A percentile compares a stretch with the other conserved stretches of the same genome.
These are phyloP conservation scores for Pezicula carpinea DNA, from an alignment of 2,329 filamentous ascomycete genomes.

Conservation along the genomic window DNA sequence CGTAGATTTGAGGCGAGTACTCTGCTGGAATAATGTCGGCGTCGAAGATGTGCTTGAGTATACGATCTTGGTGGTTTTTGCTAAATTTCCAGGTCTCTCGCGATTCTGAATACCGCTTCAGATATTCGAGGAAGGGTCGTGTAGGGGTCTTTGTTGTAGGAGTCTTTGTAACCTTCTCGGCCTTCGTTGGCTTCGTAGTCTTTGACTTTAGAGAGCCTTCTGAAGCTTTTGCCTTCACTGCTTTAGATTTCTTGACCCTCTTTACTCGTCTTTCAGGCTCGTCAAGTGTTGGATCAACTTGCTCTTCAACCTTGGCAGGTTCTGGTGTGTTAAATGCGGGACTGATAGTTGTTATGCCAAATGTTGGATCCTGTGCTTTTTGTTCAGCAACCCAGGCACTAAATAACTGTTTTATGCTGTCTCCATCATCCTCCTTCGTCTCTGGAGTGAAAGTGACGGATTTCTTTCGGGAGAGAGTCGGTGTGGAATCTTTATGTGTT, in stretches of 20 bases:
- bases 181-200: constrained; percentile 11
- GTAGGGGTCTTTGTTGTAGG: constrained; percentile 11
- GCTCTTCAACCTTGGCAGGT: constrained; percentile 23
- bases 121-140: constrained; percentile 68
- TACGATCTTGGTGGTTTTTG: constrained; percentile 81
- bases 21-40: constrained; percentile 63
- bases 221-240: constrained; percentile 5
- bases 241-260: constrained; percentile 20
- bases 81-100: constrained; percentile 88
- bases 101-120: constrained; percentile 68
- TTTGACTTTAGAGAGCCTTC: constrained; percentile 2
- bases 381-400: constrained; percentile 42
- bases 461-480: constrained; percentile 37
- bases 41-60: constrained; percentile 80
- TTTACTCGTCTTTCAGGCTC: constrained; percentile 26
- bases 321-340: constrained; percentile 22
- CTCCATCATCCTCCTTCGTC: constrained; percentile 54
- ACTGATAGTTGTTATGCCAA: constrained; percentile 12
- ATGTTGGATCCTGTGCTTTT: constrained; percentile 25
- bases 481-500: constrained; percentile 20
- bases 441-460: constrained; percentile 62
- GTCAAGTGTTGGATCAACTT: constrained; percentile 20
- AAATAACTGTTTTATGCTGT: constrained; percentile 46
- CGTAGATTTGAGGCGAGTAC: constrained; percentile 65
- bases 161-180: neutral